Conservation (phyloP, 352 stramenopile genomes). For the Globisporangium barbulae region DNA sequence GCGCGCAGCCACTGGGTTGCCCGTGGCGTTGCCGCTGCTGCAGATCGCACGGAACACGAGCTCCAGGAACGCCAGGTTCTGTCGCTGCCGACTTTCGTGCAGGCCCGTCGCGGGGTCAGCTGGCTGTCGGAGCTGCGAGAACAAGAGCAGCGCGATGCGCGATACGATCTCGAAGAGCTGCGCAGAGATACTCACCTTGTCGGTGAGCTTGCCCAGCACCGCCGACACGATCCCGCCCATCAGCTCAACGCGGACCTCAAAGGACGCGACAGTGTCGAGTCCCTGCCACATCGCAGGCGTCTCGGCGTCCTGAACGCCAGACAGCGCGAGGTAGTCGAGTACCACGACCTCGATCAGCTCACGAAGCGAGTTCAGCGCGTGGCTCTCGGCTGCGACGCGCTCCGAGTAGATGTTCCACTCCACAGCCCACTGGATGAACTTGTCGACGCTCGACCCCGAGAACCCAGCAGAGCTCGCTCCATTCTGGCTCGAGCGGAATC, state of each 20-base stretch:
- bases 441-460: slow-evolving; percentile 36
- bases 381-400: slow-evolving; percentile 72
- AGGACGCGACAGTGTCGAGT: slow-evolving; percentile 48
- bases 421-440: slow-evolving; percentile 74
- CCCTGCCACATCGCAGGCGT: slow-evolving; percentile 59
- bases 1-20: slow-evolving; percentile 70
- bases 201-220: slow-evolving; percentile 60
- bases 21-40: slow-evolving; percentile 53
- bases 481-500: slow-evolving; percentile 50
- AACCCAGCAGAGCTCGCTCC: slow-evolving; percentile 17
- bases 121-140: slow-evolving; percentile 43
- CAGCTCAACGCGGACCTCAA: slow-evolving; percentile 54
- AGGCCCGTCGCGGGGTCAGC: slow-evolving; percentile 5
- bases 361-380: slow-evolving; percentile 71
- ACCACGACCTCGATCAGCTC: slow-evolving; percentile 80
- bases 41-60: slow-evolving; percentile 60
- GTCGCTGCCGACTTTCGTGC: slow-evolving; percentile 24
- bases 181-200: slow-evolving; percentile 44
- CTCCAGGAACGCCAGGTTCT: slow-evolving; percentile 54
- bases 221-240: slow-evolving; percentile 61
- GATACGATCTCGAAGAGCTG: slow-evolving; percentile 79
- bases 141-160: slow-evolving; percentile 59
- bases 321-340: slow-evolving; percentile 62
- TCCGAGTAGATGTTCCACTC: slow-evolving; percentile 87
- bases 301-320: slow-evolving; percentile 31